These are phyloP conservation scores for Cryphonectria radicalis DNA, from an alignment of 2,329 filamentous ascomycete species.

Conservation along the genomic window DNA sequence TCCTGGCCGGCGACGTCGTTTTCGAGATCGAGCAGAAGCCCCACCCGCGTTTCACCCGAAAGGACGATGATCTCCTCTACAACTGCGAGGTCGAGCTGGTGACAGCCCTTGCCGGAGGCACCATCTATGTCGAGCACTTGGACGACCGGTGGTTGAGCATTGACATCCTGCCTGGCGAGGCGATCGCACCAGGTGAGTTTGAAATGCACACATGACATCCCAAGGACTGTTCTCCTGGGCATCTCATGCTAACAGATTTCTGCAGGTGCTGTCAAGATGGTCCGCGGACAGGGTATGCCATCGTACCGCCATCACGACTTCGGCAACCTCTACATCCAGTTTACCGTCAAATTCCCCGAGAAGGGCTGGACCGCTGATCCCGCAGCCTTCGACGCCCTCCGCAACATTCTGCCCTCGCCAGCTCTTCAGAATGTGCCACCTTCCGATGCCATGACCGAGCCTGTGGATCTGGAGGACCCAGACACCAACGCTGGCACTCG, in stretches of 20 bases:
- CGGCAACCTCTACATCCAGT: constrained; percentile 96
- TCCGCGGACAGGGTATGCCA: constrained; percentile 97
- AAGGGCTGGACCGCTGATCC: constrained; percentile 70
- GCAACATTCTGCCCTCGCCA: constrained; percentile 79
- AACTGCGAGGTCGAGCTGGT: constrained; percentile 94
- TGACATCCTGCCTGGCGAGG: constrained; percentile 90
- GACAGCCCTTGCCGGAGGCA: constrained; percentile 90
- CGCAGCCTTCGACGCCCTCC: constrained; percentile 76
- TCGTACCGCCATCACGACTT: constrained; percentile 92
- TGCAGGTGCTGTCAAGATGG: constrained; percentile 85
- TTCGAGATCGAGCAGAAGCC: constrained; percentile 99
- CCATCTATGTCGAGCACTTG: constrained; percentile 91
- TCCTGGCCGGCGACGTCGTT: constrained; percentile 92
- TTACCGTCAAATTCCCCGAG: constrained; percentile 95
- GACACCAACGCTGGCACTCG: constrained; percentile 71
- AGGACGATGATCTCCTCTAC: constrained; percentile 95
- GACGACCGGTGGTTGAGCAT: constrained; percentile 97
- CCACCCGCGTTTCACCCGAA: constrained; percentile 92
- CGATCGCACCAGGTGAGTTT: constrained; percentile 84
- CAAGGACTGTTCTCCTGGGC: not conserved
- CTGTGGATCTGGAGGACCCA: constrained; percentile 83
- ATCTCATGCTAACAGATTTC: constrained; percentile 31
- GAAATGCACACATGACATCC: not conserved
- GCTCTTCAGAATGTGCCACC: constrained; percentile 69
- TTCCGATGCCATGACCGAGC: constrained; percentile 86